Base-by-base conservation (phyloP, 768 basidiomycete genomes). In the Lactifluus echinatus region DNA sequence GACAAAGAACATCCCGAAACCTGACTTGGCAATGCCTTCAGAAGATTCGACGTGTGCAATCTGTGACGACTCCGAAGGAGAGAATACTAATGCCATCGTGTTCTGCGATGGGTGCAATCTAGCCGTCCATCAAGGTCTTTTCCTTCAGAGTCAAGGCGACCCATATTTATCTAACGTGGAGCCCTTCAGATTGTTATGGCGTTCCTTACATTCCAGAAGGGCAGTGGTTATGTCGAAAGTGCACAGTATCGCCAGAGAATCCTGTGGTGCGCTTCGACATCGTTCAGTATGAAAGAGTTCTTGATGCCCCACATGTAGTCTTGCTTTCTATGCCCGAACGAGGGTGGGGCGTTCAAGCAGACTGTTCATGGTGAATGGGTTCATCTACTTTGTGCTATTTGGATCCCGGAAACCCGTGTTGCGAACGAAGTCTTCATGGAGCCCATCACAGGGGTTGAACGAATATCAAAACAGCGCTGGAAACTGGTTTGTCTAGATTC, bases 131-230 rank as follows among this genome's bases (percentile, higher is more conserved):
- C 96, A 99, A 80, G 94, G 94, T 89, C 58, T 52, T 79, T 63
- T 3, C 14, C 29, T 17, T 17, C 47, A 11, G 26, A 10, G 4
- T 21, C n/a, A 39, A 39, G 36, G 14, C 10, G 39, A n/a, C 19
- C 24, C 29, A 39, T 55, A 39, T 17, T 17, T 15, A 5, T 24
- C 54, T 26, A 57, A 43, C n/a, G 0, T 11, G 6, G 7, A 26
- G 21, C 45, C 31, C 7, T 29, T 2, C 62, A 96, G 96, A 99
- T 68, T 99, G 96, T 67, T 99, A 99, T 66, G 96, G 96, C 19
- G 93, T 99, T 2, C 96, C 96, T 11, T 99, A 99, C 68, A 97
- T 99, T 57, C 96, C 96, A 0, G 96, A 99, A 74, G 96, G 96
- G 1, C 96, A 99, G 70, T 99, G 96, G 96, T 80, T 99, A 33